These are phyloP conservation scores for Botrytis porri DNA, from an alignment of 2,329 filamentous ascomycete species.

Conservation along the genomic window DNA sequence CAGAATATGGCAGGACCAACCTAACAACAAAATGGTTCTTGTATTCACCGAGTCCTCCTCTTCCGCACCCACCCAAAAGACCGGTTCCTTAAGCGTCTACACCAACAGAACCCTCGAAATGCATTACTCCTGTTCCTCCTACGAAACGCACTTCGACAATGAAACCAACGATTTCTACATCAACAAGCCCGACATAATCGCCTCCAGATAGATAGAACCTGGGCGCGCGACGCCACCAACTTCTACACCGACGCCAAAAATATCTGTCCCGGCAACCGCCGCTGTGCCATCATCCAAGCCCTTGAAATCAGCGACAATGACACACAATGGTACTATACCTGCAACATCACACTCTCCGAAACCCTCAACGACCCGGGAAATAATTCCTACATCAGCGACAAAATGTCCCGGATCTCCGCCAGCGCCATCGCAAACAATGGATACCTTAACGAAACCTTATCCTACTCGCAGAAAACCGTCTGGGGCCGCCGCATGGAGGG, in stretches of 20 bases:
- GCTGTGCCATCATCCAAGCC: slow-evolving; percentile 37
- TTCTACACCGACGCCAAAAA: slow-evolving; percentile 39
- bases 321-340: slow-evolving; percentile 43
- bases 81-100: slow-evolving; percentile 33
- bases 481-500: slow-evolving; percentile 41
- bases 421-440: slow-evolving; percentile 44
- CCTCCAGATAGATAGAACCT: slow-evolving; percentile 31
- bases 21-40: background rate
- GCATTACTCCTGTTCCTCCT: slow-evolving; percentile 36
- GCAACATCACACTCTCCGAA: slow-evolving; percentile 40
- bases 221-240: slow-evolving; percentile 39
- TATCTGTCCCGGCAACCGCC: slow-evolving; percentile 23
- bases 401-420: slow-evolving; percentile 40
- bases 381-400: slow-evolving; percentile 36
- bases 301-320: slow-evolving; percentile 41
- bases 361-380: slow-evolving; percentile 38
- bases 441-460: slow-evolving; percentile 42
- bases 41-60: slow-evolving; percentile 40
- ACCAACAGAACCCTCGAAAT: slow-evolving; percentile 40
- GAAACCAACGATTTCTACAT: slow-evolving; percentile 32
- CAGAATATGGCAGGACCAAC: slow-evolving; percentile 7
- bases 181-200: slow-evolving; percentile 34
- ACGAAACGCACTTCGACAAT: slow-evolving; percentile 36
- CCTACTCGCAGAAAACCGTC: slow-evolving; percentile 44
- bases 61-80: background rate